Conservation (phyloP, 1,284 basidiomycete genomes). For the Uromyces viciae-fabae region DNA sequence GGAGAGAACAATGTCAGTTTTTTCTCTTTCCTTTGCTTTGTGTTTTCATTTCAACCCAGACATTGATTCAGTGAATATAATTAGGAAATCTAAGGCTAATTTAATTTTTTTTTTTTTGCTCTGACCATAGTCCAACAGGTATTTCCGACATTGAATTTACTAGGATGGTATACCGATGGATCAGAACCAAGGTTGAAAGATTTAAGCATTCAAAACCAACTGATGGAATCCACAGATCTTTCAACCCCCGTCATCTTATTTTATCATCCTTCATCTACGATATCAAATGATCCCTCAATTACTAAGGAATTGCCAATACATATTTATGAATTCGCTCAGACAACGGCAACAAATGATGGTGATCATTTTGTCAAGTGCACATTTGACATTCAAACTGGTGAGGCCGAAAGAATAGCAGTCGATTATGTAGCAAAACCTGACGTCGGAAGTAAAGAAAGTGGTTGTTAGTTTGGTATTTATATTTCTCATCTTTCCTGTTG, state of each 20-base stretch:
- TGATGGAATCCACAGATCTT: constrained; percentile 52
- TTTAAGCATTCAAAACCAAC: constrained; percentile 79
- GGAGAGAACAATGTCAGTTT: constrained; percentile 80
- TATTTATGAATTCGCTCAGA: constrained; percentile 54
- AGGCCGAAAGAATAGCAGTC: constrained; percentile 95
- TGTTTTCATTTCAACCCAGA: too few relatives aligned
- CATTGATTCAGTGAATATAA: too few relatives aligned
- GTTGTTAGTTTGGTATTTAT: constrained; percentile 51
- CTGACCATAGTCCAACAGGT: constrained; percentile 96
- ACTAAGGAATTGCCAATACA: constrained; percentile 72
- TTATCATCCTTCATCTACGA: constrained; percentile 59
- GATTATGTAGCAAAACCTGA: constrained; percentile 91
- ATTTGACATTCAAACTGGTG: constrained; percentile 90
- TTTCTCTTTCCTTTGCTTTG: constrained; percentile 38
- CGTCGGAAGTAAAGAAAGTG: constrained; percentile 67
- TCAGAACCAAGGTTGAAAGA: constrained; percentile 68
- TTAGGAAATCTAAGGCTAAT: too few relatives aligned
- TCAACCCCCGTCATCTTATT: constrained; percentile 34
- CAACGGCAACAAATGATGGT: not conserved
- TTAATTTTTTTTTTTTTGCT: too few relatives aligned
- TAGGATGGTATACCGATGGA: constrained; percentile 94
- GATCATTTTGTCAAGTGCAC: constrained; percentile 70
- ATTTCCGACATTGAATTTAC: constrained; percentile 89
- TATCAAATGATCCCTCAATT: constrained; percentile 70
- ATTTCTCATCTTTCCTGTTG: too few relatives aligned